Conservation (phyloP, 2,329 filamentous ascomycete species). For the Lachnellula suecica region DNA sequence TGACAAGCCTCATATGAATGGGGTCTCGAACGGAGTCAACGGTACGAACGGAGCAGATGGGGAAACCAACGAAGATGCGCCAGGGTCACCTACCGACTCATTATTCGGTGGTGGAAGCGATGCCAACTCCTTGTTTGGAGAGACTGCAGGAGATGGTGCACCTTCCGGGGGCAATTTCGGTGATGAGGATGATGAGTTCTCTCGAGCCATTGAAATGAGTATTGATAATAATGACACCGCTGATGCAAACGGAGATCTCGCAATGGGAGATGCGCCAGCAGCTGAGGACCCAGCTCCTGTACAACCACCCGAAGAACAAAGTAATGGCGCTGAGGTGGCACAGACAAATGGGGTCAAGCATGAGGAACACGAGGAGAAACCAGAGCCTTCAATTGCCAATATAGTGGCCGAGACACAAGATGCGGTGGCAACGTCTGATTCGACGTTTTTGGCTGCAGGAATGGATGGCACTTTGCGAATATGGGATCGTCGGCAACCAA, state of each 20-base stretch:
- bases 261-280: conserved; percentile 23
- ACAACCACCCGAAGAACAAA: conserved; percentile 20
- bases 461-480: conserved; percentile 88
- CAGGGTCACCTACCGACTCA: conserved; percentile 63
- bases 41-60: conserved; percentile 37
- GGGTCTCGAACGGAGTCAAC: conserved; percentile 40
- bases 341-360: conserved; percentile 16
- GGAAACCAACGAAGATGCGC: conserved; percentile 53
- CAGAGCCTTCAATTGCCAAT: conserved; percentile 11
- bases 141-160: conserved; percentile 57
- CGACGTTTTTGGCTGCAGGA: conserved; percentile 83
- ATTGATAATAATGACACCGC: conserved; percentile 25
- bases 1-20: conserved; percentile 56
- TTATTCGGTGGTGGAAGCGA: conserved; percentile 76
- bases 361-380: conserved; percentile 14
- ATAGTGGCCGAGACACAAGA: conserved; percentile 44
- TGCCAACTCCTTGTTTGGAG: conserved; percentile 84
- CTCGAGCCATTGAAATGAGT: conserved; percentile 62
- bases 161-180: conserved; percentile 63
- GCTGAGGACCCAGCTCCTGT: conserved; percentile 8
- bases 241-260: conserved; percentile 28
- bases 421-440: conserved; percentile 63
- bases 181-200: conserved; percentile 84
- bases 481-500: conserved; percentile 80
- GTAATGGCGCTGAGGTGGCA: background rate